phyloP scores from a whole-genome alignment of 257 asterid species.

The Solanum appendiculatum region DNA sequence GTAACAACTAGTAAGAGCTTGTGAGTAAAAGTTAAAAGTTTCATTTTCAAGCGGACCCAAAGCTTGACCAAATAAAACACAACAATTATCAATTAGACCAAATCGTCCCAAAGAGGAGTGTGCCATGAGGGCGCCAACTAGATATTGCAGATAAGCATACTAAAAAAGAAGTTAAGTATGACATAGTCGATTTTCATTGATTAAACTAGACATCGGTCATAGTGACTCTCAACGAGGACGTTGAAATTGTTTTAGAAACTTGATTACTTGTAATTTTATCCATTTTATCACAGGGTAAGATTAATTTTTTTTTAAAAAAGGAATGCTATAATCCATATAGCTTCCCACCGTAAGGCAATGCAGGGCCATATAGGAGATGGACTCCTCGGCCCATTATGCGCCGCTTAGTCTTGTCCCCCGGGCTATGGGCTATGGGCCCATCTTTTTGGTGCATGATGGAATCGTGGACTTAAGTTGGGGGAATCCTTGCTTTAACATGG shows the following conservation, averaged over 20 bases:
- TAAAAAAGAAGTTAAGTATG: background rate
- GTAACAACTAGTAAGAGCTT: background rate
- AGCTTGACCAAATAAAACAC: background rate
- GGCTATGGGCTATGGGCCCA: slow-evolving; percentile 22
- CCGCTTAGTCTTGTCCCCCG: slow-evolving; percentile 8
- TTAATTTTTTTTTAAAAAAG: background rate
- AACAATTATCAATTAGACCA: no score
- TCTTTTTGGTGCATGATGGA: background rate
- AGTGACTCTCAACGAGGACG: background rate
- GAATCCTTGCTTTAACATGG: background rate
- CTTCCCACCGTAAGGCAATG: background rate
- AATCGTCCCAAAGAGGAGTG: background rate
- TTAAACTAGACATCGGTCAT: background rate
- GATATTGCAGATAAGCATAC: background rate
- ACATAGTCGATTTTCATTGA: background rate
- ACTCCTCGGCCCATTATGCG: slow-evolving; percentile 35
- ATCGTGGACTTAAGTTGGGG: background rate
- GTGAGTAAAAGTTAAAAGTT: background rate
- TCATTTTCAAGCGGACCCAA: background rate
- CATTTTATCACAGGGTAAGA: background rate
- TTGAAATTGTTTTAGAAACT: background rate
- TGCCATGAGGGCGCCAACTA: background rate
- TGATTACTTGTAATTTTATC: background rate
- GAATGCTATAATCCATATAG: background rate
- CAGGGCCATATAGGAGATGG: slow-evolving; percentile 1